A percentile compares a stretch with the other conserved stretches of the same genome.
Conservation (phyloP, 805 yeast species). For the Kodamaea laetipori region DNA sequence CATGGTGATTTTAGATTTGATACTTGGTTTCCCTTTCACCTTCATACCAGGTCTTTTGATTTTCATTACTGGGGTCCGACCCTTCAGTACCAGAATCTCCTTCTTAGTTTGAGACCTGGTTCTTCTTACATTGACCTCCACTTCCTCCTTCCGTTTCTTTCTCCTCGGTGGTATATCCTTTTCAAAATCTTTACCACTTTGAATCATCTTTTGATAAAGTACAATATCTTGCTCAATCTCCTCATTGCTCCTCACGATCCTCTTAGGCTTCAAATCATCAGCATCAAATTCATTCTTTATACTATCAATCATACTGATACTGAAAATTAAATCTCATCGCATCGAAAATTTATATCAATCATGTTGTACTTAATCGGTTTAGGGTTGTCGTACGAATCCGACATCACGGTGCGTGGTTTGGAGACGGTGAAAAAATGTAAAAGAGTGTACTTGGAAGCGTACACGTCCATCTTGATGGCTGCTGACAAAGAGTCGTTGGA, state of each 20-base stretch:
- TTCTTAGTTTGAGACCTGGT: neutral
- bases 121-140: neutral
- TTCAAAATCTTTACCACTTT: constrained; percentile 21
- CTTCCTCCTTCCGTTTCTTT: constrained; percentile 2
- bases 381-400: constrained; percentile 85
- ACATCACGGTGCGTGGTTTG: constrained; percentile 92
- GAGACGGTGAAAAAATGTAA: constrained; percentile 81
- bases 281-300: neutral
- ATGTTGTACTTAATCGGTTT: constrained; percentile 92
- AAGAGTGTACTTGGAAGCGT: constrained; percentile 92
- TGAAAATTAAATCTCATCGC: constrained; percentile 1
- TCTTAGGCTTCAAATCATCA: neutral
- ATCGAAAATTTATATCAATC: constrained; percentile 9
- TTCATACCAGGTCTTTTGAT: constrained; percentile 5
- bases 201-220: constrained; percentile 22
- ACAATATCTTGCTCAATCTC: constrained; percentile 23
- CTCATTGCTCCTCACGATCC: constrained; percentile 3
- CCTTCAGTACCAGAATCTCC: neutral
- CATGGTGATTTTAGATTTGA: neutral
- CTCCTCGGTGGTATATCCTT: constrained; percentile 31
- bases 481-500: constrained; percentile 77
- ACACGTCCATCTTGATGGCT: constrained; percentile 93
- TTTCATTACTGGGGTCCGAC: neutral
- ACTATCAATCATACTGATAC: neutral
- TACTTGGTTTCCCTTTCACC: neutral